Percentiles rank a stretch among this genome's conserved stretches.
Conservation (phyloP, 2,329 filamentous ascomycete genomes). For the Penicillium frequentans region DNA sequence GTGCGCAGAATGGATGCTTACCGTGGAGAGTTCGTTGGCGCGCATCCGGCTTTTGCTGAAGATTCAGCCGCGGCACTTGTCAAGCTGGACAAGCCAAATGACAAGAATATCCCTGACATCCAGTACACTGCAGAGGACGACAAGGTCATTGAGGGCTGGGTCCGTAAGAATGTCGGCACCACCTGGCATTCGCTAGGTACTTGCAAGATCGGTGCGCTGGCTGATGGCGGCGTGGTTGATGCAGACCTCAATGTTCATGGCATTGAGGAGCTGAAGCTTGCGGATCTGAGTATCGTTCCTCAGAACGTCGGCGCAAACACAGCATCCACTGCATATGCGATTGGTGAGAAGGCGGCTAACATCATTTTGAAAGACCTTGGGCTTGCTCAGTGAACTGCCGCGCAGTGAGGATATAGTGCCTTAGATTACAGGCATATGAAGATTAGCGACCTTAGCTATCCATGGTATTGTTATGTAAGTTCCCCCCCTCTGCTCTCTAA, state of each 20-base stretch:
- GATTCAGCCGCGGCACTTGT: background rate
- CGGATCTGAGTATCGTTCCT: background rate
- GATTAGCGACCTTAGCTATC: too few species aligned
- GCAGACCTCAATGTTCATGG: background rate
- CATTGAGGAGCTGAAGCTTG: background rate
- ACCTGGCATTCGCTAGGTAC: background rate
- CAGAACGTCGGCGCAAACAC: background rate
- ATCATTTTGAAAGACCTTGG: constrained; percentile 1
- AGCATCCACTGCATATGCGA: background rate
- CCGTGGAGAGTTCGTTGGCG: background rate
- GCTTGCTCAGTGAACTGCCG: background rate
- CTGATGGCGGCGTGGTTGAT: background rate
- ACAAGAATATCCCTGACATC: background rate
- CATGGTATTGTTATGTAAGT: too few species aligned
- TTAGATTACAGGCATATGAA: background rate
- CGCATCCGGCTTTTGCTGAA: background rate
- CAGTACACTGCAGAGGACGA: background rate
- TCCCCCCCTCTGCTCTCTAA: too few species aligned
- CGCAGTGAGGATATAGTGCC: background rate
- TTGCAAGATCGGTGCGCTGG: background rate
- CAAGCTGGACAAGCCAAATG: constrained; percentile 1
- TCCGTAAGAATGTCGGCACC: background rate
- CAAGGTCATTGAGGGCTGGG: background rate
- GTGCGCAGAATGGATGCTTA: background rate
- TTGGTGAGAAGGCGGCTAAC: background rate